phyloP scores from a whole-genome alignment of 306 rosid genomes.

The peach (Prunus persica) region Prunus_persica_NCBIv2 NC_034009.1:27829001-27829500 shows the following conservation, averaged over 20 bases:
- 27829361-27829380: slow-evolving; percentile 17
- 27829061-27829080: no score
- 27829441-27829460: slow-evolving; percentile 28
- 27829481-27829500: slow-evolving; percentile 26
- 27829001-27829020: no score
- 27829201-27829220: fast-evolving
- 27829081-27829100: no score
- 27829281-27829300: background rate
- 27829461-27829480: slow-evolving; percentile 21
- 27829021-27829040: no score
- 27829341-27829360: slow-evolving; percentile 33
- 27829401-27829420: slow-evolving; percentile 27
- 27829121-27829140: no score
- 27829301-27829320: slow-evolving; percentile 5
- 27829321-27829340: slow-evolving; percentile 37
- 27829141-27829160: fast-evolving
- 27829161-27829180: no score
- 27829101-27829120: no score
- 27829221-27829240: background rate
- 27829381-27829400: slow-evolving; percentile 12
- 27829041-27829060: no score
- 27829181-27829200: no score
- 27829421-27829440: slow-evolving; percentile 40
- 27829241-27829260: background rate
- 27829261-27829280: no score